These are phyloP conservation scores for Xylogone sp. DNA, from an alignment of 2,329 filamentous ascomycete species.

Conservation along the genomic window DNA sequence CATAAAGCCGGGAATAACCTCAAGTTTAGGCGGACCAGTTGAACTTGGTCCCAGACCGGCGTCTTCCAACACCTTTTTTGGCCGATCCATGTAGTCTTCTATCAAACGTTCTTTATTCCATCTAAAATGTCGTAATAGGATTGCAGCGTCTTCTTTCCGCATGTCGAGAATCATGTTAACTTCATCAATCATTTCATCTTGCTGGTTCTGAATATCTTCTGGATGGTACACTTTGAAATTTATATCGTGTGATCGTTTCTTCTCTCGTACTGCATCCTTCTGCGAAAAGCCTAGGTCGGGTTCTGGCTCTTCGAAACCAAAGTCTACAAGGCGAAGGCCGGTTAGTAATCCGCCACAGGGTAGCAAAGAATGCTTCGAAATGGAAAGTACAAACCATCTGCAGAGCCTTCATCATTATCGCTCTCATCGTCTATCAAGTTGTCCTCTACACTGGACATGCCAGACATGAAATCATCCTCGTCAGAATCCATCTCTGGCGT, in stretches of 20 bases:
- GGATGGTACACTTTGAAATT: slow-evolving; percentile 80
- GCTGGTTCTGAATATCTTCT: slow-evolving; percentile 76
- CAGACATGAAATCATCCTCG: slow-evolving; percentile 80
- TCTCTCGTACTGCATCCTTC: slow-evolving; percentile 66
- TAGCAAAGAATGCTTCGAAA: slow-evolving; percentile 1
- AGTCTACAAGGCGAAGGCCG: slow-evolving; percentile 18
- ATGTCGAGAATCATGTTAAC: slow-evolving; percentile 90
- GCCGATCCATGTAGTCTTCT: slow-evolving; percentile 92
- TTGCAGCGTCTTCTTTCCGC: slow-evolving; percentile 83
- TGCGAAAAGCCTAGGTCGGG: slow-evolving; percentile 44
- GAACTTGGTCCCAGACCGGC: slow-evolving; percentile 72
- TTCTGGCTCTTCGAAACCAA: slow-evolving; percentile 46
- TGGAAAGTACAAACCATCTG: slow-evolving; percentile 24
- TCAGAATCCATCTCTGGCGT: slow-evolving; percentile 82
- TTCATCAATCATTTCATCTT: slow-evolving; percentile 81
- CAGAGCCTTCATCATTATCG: slow-evolving; percentile 66
- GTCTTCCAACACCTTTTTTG: slow-evolving; percentile 74
- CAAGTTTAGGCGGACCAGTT: slow-evolving; percentile 61
- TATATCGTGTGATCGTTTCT: slow-evolving; percentile 76
- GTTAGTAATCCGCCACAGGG: neutral
- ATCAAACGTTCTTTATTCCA: slow-evolving; percentile 98
- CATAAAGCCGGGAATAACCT: slow-evolving; percentile 70
- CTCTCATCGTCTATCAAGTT: slow-evolving; percentile 74
- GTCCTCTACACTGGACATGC: slow-evolving; percentile 71
- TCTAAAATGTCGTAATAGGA: slow-evolving; percentile 80